These are phyloP conservation scores for Cyberlindnera nakhonratchasimensis DNA, from an alignment of 805 yeast genomes.

Conservation along the genomic window DNA sequence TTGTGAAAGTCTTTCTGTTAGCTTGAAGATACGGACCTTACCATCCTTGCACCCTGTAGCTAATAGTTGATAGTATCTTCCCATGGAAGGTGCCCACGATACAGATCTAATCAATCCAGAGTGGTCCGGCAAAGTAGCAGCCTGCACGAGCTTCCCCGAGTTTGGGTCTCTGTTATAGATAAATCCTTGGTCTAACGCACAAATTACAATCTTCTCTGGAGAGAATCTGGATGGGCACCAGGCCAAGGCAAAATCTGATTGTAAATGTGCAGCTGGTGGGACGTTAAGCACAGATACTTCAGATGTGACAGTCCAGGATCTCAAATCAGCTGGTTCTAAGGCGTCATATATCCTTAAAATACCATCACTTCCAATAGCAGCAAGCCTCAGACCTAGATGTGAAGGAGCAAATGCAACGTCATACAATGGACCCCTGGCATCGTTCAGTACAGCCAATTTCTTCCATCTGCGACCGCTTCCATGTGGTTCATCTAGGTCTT, in stretches of 20 bases:
- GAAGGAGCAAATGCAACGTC: constrained; percentile 88
- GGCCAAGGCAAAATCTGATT: constrained; percentile 77
- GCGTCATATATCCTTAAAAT: constrained; percentile 82
- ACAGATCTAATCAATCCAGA: constrained; percentile 82
- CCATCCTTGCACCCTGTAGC: constrained; percentile 99
- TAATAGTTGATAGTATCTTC: constrained; percentile 77
- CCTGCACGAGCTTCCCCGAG: constrained; percentile 48
- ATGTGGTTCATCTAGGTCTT: constrained; percentile 69
- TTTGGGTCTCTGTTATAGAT: constrained; percentile 57
- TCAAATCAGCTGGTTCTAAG: constrained; percentile 81
- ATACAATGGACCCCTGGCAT: constrained; percentile 83
- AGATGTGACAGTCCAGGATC: constrained; percentile 73
- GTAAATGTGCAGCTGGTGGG: constrained; percentile 77
- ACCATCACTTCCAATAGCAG: constrained; percentile 89
- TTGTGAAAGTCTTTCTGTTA: constrained; percentile 41
- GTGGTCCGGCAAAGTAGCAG: constrained; percentile 76
- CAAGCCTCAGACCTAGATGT: constrained; percentile 76
- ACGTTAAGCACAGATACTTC: constrained; percentile 64
- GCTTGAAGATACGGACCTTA: constrained; percentile 76
- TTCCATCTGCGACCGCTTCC: constrained; percentile 86
- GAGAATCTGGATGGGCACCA: constrained; percentile 91
- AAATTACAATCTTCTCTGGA: constrained; percentile 75
- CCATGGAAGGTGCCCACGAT: constrained; percentile 97
- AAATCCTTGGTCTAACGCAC: constrained; percentile 84
- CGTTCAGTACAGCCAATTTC: constrained; percentile 71